Conservation (phyloP, 2,329 filamentous ascomycete genomes). For the Paecilomyces variotii region DNA sequence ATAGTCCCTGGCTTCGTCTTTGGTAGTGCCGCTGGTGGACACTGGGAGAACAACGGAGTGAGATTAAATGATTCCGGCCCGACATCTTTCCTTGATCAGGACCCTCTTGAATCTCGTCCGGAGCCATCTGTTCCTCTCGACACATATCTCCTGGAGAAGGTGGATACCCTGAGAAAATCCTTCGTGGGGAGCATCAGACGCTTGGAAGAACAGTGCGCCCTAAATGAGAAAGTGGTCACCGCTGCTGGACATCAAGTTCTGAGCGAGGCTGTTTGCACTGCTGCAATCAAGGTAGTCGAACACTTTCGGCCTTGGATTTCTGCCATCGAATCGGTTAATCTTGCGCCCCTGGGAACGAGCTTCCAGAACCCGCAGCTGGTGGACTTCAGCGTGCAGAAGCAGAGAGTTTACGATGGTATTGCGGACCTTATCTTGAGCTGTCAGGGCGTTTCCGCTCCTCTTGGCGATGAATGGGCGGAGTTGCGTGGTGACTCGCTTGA, state of each 20-base stretch:
- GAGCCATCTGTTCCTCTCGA: slow-evolving; percentile 73
- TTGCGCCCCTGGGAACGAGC: slow-evolving; percentile 67
- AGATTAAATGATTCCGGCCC: slow-evolving; percentile 56
- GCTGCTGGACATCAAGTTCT: slow-evolving; percentile 69
- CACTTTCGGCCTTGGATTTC: slow-evolving; percentile 85
- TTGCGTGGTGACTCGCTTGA: slow-evolving; percentile 84
- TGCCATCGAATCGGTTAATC: slow-evolving; percentile 83
- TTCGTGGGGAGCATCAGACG: slow-evolving; percentile 80
- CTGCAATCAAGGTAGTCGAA: slow-evolving; percentile 73
- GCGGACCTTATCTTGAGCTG: slow-evolving; percentile 82
- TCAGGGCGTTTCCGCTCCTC: slow-evolving; percentile 81
- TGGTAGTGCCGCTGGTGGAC: slow-evolving; percentile 73
- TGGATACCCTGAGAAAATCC: slow-evolving; percentile 79
- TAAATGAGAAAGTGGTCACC: slow-evolving; percentile 75
- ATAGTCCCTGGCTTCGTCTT: slow-evolving; percentile 88
- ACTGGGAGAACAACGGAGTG: slow-evolving; percentile 66
- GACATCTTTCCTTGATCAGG: slow-evolving; percentile 70
- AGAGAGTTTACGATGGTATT: slow-evolving; percentile 86
- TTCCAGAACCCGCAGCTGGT: slow-evolving; percentile 77
- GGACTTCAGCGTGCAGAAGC: slow-evolving; percentile 86
- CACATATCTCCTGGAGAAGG: slow-evolving; percentile 64
- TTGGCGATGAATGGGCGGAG: slow-evolving; percentile 94
- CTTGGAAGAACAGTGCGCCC: slow-evolving; percentile 72
- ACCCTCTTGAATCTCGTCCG: slow-evolving; percentile 64
- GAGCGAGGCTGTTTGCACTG: slow-evolving; percentile 71